Conservation (phyloP, 2,329 filamentous ascomycete genomes). For the Scedosporium aurantiacum region DNA sequence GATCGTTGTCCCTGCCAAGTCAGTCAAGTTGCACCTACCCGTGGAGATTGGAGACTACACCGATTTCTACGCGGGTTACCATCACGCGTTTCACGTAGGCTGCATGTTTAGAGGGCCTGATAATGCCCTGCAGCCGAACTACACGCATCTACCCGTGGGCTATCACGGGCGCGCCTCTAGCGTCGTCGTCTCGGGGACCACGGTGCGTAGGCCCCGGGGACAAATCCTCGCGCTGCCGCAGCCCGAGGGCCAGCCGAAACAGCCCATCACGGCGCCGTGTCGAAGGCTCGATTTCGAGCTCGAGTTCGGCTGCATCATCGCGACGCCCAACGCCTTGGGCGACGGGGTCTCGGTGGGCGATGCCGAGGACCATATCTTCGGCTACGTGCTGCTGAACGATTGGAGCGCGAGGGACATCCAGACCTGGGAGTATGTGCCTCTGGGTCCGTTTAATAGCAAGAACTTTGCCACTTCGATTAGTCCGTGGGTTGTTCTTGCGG, state of each 20-base stretch:
- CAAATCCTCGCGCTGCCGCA: conserved; percentile 34
- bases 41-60: conserved; percentile 48
- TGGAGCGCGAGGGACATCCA: conserved; percentile 50
- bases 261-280: conserved; percentile 3
- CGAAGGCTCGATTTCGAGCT: conserved; percentile 54
- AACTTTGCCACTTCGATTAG: conserved; percentile 43
- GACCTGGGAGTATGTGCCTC: conserved; percentile 41
- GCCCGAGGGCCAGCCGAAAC: neutral
- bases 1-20: conserved; percentile 21
- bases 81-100: conserved; percentile 56
- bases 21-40: conserved; percentile 51
- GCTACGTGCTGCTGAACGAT: conserved; percentile 49
- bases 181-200: conserved; percentile 57
- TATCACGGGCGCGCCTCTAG: conserved; percentile 65
- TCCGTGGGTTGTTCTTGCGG: conserved; percentile 45
- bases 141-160: conserved; percentile 60
- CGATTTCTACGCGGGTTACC: conserved; percentile 65
- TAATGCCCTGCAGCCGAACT: conserved; percentile 60
- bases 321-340: conserved; percentile 36
- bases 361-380: conserved; percentile 57
- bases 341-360: neutral
- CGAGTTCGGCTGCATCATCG: conserved; percentile 59
- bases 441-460: conserved; percentile 49
- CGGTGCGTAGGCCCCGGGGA: conserved; percentile 54
- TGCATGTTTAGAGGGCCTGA: conserved; percentile 55